Percentiles rank a stretch among this genome's conserved stretches.
Evolutionary conservation across 345 rosid genomes (phyloP).

Genomic region (Moringa oleifera): DNA sequence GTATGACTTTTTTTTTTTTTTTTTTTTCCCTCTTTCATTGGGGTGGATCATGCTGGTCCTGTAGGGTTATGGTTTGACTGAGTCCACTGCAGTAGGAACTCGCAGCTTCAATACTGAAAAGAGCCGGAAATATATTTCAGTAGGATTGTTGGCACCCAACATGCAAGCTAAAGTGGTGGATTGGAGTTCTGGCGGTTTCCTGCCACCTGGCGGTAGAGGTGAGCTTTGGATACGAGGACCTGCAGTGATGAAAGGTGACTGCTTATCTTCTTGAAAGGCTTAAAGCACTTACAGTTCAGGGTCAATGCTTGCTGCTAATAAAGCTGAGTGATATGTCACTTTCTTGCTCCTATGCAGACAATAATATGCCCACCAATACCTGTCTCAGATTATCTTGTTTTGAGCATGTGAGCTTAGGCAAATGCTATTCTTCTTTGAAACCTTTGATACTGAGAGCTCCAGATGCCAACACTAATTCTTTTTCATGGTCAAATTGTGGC

Average conservation of each 20-base stretch:
- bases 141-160: conserved; percentile 83
- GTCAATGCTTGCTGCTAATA: not conserved
- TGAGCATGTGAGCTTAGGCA: too few relatives aligned
- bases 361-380: too few relatives aligned
- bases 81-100: conserved; percentile 79
- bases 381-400: too few relatives aligned
- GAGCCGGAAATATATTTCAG: conserved; percentile 42
- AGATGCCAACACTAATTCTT: too few relatives aligned
- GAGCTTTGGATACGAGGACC: conserved; percentile 92
- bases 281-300: too few relatives aligned
- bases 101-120: conserved; percentile 56
- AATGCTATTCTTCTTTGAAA: too few relatives aligned
- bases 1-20: too few relatives aligned
- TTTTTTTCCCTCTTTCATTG: not conserved
- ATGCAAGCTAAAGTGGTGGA: conserved; percentile 76
- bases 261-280: too few relatives aligned
- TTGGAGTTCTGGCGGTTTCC: conserved; percentile 47
- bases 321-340: too few relatives aligned
- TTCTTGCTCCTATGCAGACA: too few relatives aligned
- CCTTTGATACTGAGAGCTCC: too few relatives aligned
- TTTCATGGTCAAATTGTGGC: too few relatives aligned
- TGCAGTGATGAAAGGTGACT: conserved; percentile 59
- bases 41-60: not conserved
- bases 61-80: conserved; percentile 93
- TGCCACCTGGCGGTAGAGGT: conserved; percentile 68